Evolutionary conservation across 2,329 filamentous ascomycete genomes (phyloP).

Genomic region (Aureobasidium sp.): DNA sequence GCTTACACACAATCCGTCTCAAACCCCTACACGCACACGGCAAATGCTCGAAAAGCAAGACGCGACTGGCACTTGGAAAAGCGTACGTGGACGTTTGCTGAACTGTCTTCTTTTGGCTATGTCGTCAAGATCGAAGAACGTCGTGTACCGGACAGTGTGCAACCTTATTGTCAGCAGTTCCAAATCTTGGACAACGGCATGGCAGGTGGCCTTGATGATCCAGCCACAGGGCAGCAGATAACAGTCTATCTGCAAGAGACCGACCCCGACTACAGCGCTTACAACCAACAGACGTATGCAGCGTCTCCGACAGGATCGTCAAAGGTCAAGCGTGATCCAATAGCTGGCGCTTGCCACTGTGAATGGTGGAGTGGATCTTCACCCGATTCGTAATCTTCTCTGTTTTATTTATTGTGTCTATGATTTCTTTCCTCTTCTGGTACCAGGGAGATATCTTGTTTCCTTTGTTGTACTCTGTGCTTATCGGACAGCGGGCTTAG

Average conservation of each 20-base stretch:
- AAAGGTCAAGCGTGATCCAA: constrained; percentile 17
- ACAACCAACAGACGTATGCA: constrained; percentile 17
- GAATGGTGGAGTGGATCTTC: constrained; percentile 28
- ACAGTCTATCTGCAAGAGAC: constrained; percentile 35
- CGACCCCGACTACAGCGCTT: constrained; percentile 29
- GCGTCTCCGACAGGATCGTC: background rate
- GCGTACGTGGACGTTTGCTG: constrained; percentile 4
- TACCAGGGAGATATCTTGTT: constrained; percentile 2
- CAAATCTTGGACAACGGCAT: constrained; percentile 48
- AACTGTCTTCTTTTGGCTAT: constrained; percentile 36
- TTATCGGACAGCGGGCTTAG: constrained; percentile 1
- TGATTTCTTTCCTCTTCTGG: constrained; percentile 8
- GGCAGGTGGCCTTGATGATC: constrained; percentile 32
- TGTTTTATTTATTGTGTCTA: background rate
- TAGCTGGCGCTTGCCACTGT: constrained; percentile 29
- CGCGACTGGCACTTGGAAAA: background rate
- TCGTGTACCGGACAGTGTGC: constrained; percentile 41
- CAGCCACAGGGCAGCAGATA: constrained; percentile 29
- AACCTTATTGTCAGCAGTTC: constrained; percentile 61
- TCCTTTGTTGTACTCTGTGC: background rate
- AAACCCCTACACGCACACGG: background rate
- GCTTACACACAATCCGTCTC: background rate
- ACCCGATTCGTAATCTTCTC: background rate
- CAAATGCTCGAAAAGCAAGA: background rate
- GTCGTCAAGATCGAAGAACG: constrained; percentile 62